phyloP scores from a whole-genome alignment of 164 flowering plant genomes.

The Stephania yunnanensis region DNA sequence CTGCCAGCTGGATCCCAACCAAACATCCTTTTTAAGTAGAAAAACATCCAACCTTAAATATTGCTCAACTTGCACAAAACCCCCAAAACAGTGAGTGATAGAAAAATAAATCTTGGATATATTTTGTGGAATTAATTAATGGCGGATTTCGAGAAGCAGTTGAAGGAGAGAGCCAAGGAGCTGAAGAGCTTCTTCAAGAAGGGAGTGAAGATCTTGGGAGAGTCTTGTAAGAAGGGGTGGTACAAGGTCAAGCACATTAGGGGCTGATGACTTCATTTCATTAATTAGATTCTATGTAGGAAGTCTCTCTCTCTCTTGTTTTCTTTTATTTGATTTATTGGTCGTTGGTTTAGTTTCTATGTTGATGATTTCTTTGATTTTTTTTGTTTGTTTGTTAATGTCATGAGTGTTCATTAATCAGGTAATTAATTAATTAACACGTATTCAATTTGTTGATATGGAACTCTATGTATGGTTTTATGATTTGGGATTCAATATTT shows the following conservation, averaged over 20 bases:
- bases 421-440: no score
- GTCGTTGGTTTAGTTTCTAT: background rate
- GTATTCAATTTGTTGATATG: no score
- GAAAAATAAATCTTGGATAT: no score
- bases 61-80: background rate
- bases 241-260: slow-evolving; percentile 27
- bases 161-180: slow-evolving; percentile 61
- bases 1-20: background rate
- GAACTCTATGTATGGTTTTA: no score
- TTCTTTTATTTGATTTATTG: background rate
- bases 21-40: background rate
- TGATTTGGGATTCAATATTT: no score
- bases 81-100: no score
- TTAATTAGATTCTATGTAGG: background rate
- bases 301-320: background rate
- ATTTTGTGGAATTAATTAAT: slow-evolving; percentile 11
- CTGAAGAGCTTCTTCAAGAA: slow-evolving; percentile 48
- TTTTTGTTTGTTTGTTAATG: background rate
- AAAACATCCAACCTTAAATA: background rate
- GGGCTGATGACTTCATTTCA: background rate
- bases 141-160: slow-evolving; percentile 49
- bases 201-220: slow-evolving; percentile 49
- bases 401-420: no score
- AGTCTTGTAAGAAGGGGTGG: slow-evolving; percentile 84
- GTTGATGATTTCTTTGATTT: background rate